Evolutionary conservation across 768 basidiomycete species (phyloP), one percentile per base, ranked within the genome.

Genomic region (Pleurotus citrinopileatus): DNA sequence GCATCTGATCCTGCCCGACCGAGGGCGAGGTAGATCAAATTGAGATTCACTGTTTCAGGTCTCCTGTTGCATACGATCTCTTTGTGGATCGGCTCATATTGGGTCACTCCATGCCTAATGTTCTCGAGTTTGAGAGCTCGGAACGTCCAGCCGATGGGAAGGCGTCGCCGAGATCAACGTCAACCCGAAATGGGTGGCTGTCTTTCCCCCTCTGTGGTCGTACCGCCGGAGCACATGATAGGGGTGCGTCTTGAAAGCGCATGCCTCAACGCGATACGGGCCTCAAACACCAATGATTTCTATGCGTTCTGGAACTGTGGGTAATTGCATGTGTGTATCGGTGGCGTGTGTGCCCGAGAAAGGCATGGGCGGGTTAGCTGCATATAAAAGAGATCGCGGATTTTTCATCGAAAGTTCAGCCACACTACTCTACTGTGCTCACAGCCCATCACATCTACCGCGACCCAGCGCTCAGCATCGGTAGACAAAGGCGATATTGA

Each of bases 251-350:
- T n/a, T 5, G 38, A 40, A 40, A 40, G 20, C 45, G 45, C 45
- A 26, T 47, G 45, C 26, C 26, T 32, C 12, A 15, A 28, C 45
- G 27, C 45, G 45, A 47, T 26, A 26, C 45, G 45, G 45, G 45
- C 23, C 26, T 47, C 25, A 29, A 26, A 20, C 45, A 23, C 27
- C 17, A 29, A n/a, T 28, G 20, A 26, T 26, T 6, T 40, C n/a
- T n/a, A n/a, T 20, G 17, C 38, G 19, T 40, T n/a, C 19, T 6
- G 19, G 6, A 6, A 40, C 19, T 5, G 19, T 7, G 38, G 7
- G 38, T n/a, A 32, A 32, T 32, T 32, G 29, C 29, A 32, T 32
- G 29, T 32, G 29, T 32, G 29, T 32, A 6, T 32, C 29, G 29
- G 29, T 32, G 29, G 29, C 13, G 13, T 32, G 29, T 32, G 13